Conservation (phyloP, 2,329 filamentous ascomycete species). For the Aspergillus melleus region DNA sequence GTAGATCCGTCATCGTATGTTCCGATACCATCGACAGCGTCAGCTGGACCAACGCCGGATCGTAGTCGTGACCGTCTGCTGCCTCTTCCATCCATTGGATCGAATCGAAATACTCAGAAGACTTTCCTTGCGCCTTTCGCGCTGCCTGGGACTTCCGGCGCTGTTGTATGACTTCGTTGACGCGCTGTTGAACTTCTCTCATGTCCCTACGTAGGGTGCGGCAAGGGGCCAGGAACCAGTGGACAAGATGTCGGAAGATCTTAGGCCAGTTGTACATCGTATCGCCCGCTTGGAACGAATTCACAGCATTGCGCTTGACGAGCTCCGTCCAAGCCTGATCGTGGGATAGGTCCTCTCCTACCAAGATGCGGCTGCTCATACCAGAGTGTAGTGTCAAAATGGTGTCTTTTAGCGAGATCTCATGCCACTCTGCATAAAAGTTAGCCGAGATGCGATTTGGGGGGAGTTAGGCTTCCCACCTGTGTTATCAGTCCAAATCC, state of each 20-base stretch:
- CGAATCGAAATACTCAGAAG: neutral
- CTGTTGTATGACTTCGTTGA: neutral
- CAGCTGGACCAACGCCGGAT: neutral
- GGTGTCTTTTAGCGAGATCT: neutral
- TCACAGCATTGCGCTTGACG: neutral
- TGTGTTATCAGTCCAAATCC: neutral
- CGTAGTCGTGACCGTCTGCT: neutral
- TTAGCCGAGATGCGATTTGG: too few species aligned
- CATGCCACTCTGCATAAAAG: neutral
- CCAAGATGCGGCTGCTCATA: neutral
- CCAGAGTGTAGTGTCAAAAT: neutral
- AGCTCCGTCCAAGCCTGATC: neutral
- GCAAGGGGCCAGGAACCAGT: neutral
- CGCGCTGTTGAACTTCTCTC: neutral
- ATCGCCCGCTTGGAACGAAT: neutral
- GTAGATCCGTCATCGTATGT: neutral
- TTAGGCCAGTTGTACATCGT: neutral
- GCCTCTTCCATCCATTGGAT: neutral
- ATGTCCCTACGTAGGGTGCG: neutral
- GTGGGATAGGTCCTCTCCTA: neutral
- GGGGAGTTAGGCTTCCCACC: too few species aligned
- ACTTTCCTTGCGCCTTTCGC: neutral
- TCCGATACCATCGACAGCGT: neutral
- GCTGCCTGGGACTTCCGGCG: neutral
- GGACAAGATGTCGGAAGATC: neutral